phyloP scores from a whole-genome alignment of 176 grass and related monocot species.

The Miscanthus lutarioriparius region DNA sequence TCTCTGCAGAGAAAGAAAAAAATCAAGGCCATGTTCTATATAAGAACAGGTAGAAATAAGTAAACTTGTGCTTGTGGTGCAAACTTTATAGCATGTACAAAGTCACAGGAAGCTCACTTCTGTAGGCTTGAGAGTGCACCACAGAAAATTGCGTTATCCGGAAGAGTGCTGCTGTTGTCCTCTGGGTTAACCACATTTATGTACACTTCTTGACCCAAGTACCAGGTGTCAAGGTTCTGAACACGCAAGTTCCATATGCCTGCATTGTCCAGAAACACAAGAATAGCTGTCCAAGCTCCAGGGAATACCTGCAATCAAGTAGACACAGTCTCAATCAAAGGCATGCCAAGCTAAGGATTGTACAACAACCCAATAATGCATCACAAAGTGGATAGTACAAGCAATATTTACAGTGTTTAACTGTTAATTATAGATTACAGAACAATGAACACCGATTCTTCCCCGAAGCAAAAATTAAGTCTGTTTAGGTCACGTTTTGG shows the following conservation, averaged over 20 bases:
- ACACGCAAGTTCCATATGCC: constrained; percentile 91
- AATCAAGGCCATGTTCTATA: constrained; percentile 21
- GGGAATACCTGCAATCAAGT: constrained; percentile 72
- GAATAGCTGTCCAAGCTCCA: constrained; percentile 87
- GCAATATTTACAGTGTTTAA: background rate
- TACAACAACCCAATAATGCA: background rate
- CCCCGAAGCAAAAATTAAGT: background rate
- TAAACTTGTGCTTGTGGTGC: background rate
- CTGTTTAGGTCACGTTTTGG: background rate
- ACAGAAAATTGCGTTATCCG: constrained; percentile 84
- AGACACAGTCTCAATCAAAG: background rate
- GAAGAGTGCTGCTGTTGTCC: constrained; percentile 53
- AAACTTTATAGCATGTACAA: background rate
- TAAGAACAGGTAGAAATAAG: background rate
- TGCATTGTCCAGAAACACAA: constrained; percentile 92
- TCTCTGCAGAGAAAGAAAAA: constrained; percentile 51
- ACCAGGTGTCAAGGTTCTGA: constrained; percentile 89
- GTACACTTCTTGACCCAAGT: constrained; percentile 87
- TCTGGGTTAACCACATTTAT: constrained; percentile 90
- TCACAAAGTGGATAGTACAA: background rate
- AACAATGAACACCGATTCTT: background rate
- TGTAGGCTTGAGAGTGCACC: constrained; percentile 85
- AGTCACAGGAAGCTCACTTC: constrained; percentile 53
- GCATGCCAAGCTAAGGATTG: background rate
- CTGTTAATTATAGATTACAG: background rate